A percentile compares a stretch with the other conserved stretches of the same genome.
Evolutionary conservation across 202 grass and related monocot species (phyloP).

Genomic region (Tripidium arundinaceum): DNA sequence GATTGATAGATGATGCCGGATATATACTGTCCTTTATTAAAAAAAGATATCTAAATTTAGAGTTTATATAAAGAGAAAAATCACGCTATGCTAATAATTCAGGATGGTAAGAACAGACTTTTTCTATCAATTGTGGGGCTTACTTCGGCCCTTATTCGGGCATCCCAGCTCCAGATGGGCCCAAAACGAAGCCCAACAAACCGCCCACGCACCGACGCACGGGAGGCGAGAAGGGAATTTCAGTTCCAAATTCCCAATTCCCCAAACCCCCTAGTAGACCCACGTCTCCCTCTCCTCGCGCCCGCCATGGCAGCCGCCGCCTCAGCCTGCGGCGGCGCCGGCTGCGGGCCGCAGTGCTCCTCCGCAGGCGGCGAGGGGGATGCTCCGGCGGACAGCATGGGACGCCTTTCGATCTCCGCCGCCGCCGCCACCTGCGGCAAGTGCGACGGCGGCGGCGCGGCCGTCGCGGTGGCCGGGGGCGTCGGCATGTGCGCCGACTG

Average conservation of each 20-base stretch:
- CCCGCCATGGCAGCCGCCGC: constrained; percentile 39
- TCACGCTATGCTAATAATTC: no score
- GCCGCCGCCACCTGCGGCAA: constrained; percentile 47
- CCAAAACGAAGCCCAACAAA: not conserved
- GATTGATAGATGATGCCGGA: no score
- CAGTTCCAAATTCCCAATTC: not conserved
- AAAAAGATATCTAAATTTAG: no score
- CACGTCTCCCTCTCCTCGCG: not conserved
- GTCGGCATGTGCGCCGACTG: constrained; percentile 55
- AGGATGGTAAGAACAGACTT: no score
- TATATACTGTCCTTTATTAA: no score
- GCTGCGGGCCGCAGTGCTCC: constrained; percentile 49
- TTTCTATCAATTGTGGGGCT: not conserved
- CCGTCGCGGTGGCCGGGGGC: constrained; percentile 38
- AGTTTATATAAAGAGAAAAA: no score
- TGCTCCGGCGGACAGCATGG: constrained; percentile 17
- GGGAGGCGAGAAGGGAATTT: not conserved
- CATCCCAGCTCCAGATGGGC: not conserved
- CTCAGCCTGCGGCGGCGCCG: constrained; percentile 55
- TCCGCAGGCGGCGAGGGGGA: constrained; percentile 6
- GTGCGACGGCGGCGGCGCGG: constrained; percentile 48
- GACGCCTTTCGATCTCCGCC: constrained; percentile 22
- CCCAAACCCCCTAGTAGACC: not conserved
- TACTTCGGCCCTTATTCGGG: not conserved
- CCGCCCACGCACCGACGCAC: not conserved